Percentiles rank a stretch among this genome's conserved stretches.
Conservation (phyloP, 1,284 basidiomycete species). For the Ustilago hordei region DNA sequence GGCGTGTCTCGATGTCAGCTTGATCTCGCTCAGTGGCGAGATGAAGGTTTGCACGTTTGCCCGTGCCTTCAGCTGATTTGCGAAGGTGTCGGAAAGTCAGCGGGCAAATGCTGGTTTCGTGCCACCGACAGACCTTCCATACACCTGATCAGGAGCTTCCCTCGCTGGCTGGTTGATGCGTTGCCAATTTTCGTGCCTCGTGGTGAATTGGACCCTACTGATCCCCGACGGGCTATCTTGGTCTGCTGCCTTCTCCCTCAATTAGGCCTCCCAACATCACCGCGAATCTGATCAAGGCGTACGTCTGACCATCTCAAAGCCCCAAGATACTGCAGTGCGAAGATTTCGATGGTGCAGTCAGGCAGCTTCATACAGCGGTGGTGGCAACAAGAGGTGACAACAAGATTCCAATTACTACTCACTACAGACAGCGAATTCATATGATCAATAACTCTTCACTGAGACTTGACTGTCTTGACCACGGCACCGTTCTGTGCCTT, state of each 20-base stretch:
- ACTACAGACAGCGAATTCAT: background rate
- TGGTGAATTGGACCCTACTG: background rate
- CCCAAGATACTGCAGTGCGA: no score
- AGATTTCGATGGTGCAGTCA: background rate
- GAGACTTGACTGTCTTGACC: conserved; percentile 37
- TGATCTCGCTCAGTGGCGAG: background rate
- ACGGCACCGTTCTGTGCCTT: conserved; percentile 4
- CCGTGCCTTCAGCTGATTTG: background rate
- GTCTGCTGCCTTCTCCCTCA: background rate
- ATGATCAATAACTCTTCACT: conserved; percentile 5
- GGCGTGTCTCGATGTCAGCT: background rate
- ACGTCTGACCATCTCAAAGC: background rate
- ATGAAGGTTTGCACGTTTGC: background rate
- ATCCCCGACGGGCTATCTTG: background rate
- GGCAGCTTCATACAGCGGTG: background rate
- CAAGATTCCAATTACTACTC: background rate
- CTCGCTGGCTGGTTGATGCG: background rate
- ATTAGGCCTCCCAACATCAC: background rate
- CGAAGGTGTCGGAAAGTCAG: background rate
- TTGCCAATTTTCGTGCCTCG: background rate
- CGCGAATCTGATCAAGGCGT: background rate
- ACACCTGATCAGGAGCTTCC: background rate
- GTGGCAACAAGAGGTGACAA: background rate
- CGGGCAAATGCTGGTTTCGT: background rate
- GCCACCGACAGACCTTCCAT: background rate